These are phyloP conservation scores for Kodamaea neixiangensis DNA, from an alignment of 805 yeast genomes.

Conservation along the genomic window DNA sequence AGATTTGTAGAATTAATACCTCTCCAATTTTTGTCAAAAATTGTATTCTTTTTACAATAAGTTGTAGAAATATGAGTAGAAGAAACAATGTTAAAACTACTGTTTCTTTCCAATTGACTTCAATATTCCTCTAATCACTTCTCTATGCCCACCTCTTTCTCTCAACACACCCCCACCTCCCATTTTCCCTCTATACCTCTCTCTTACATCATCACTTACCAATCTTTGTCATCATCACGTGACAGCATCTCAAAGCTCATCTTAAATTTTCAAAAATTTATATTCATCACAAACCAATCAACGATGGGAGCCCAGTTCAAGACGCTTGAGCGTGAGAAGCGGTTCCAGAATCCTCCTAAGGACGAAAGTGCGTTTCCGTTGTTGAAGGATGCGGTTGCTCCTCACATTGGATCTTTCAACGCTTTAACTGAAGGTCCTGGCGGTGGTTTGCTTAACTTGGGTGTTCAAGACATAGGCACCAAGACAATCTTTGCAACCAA, in stretches of 20 bases:
- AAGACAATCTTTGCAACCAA: conserved; percentile 83
- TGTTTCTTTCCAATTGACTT: no score
- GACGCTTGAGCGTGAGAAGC: conserved; percentile 84
- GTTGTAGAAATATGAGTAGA: no score
- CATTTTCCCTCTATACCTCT: background rate
- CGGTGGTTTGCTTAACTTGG: conserved; percentile 83
- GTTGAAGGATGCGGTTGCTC: conserved; percentile 85
- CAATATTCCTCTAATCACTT: no score
- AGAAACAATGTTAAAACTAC: no score
- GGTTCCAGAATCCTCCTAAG: conserved; percentile 87
- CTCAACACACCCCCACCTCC: background rate
- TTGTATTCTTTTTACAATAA: no score
- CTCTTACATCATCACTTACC: background rate
- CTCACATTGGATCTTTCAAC: conserved; percentile 95
- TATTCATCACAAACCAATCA: background rate
- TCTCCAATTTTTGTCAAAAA: no score
- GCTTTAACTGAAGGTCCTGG: conserved; percentile 87
- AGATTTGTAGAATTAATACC: no score
- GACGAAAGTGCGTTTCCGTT: conserved; percentile 82
- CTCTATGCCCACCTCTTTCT: no score
- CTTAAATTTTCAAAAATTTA: conserved; percentile 1
- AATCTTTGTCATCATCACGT: background rate
- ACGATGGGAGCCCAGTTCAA: conserved; percentile 59
- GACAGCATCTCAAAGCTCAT: conserved; percentile 1
- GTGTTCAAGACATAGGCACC: conserved; percentile 84